phyloP scores from a whole-genome alignment of 129 eudicot genomes.

The Kitagawia praeruptora region DNA sequence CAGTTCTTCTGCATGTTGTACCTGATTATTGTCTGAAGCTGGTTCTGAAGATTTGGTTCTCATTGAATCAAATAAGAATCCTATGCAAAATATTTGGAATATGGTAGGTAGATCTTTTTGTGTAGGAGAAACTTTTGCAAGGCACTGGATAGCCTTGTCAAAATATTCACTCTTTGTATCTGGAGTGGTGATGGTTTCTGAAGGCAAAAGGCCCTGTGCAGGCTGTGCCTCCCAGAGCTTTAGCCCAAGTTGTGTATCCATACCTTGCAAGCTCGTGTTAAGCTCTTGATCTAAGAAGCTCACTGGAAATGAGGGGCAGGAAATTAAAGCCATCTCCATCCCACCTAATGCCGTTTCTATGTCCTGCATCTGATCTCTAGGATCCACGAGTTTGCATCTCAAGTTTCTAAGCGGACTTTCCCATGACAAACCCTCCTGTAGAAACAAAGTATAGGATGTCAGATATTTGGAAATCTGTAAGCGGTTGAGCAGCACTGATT shows the following conservation, averaged over 20 bases:
- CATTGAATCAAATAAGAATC: constrained; percentile 28
- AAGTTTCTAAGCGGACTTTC: constrained; percentile 37
- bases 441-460: background rate
- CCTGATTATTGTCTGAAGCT: background rate
- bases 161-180: constrained; percentile 25
- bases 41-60: constrained; percentile 16
- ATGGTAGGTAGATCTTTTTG: constrained; percentile 24
- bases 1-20: constrained; percentile 8
- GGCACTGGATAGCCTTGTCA: constrained; percentile 24
- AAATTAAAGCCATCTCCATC: constrained; percentile 48
- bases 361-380: constrained; percentile 37
- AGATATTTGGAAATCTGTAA: background rate
- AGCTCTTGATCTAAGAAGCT: constrained; percentile 24
- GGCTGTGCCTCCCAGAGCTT: constrained; percentile 32
- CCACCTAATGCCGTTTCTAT: constrained; percentile 51
- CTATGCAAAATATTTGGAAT: constrained; percentile 55
- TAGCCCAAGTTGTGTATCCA: constrained; percentile 20
- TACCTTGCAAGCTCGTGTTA: constrained; percentile 17
- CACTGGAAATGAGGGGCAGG: constrained; percentile 26
- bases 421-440: constrained; percentile 62
- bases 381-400: constrained; percentile 23
- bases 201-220: constrained; percentile 30
- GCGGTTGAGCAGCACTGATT: background rate
- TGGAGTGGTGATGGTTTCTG: constrained; percentile 33
- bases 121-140: constrained; percentile 14